Conservation (phyloP, 352 stramenopile genomes). For the Phytophthora brassicae region DNA sequence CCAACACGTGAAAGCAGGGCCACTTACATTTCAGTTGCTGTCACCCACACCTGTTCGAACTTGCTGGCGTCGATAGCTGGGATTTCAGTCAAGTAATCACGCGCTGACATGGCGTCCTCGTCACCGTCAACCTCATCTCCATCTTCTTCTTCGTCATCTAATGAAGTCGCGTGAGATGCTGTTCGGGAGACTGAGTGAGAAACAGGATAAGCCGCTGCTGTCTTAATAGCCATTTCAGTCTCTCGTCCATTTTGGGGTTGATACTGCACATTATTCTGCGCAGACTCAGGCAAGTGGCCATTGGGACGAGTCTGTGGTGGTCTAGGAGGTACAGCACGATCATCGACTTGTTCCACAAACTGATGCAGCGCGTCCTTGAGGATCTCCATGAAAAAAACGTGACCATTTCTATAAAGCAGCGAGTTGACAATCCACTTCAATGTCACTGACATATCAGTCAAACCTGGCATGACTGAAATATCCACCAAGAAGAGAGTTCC, state of each 20-base stretch:
- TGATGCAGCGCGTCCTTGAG: slow-evolving; percentile 71
- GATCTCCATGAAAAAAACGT: slow-evolving; percentile 81
- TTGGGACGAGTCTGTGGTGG: slow-evolving; percentile 19
- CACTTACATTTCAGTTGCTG: slow-evolving; percentile 74
- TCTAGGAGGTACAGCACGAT: slow-evolving; percentile 14
- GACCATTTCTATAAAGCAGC: slow-evolving; percentile 82
- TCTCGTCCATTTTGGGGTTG: slow-evolving; percentile 28
- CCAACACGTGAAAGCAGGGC: neutral
- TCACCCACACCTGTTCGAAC: slow-evolving; percentile 83
- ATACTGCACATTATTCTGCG: slow-evolving; percentile 9
- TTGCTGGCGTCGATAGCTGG: slow-evolving; percentile 68
- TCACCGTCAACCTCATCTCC: slow-evolving; percentile 42
- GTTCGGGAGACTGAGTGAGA: slow-evolving; percentile 26
- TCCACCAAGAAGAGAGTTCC: slow-evolving; percentile 84
- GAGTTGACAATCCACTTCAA: slow-evolving; percentile 90
- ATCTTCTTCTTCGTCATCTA: slow-evolving; percentile 41
- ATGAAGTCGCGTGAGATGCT: slow-evolving; percentile 30
- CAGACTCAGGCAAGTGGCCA: neutral
- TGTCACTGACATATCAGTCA: slow-evolving; percentile 80
- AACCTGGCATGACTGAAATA: slow-evolving; percentile 73
- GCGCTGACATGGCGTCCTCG: slow-evolving; percentile 58
- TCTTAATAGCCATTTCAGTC: slow-evolving; percentile 20
- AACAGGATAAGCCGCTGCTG: slow-evolving; percentile 8
- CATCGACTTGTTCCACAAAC: slow-evolving; percentile 51
- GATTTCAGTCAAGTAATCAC: slow-evolving; percentile 66